These are phyloP conservation scores for Aspergillus arachidicola DNA, from an alignment of 2,329 filamentous ascomycete genomes.

Conservation along the genomic window DNA sequence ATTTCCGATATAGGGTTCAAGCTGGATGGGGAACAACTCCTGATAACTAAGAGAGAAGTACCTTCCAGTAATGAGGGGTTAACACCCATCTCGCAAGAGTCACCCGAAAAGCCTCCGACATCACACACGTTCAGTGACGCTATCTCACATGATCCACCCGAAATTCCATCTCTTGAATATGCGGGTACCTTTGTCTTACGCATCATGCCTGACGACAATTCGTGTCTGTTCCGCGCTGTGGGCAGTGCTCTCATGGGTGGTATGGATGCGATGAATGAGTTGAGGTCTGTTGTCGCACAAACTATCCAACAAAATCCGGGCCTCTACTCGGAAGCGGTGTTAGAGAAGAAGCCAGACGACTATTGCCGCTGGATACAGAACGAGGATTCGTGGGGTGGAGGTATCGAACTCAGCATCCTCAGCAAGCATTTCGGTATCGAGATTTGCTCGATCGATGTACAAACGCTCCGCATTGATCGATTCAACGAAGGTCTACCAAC, in stretches of 20 bases:
- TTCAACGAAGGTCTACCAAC: conserved; percentile 75
- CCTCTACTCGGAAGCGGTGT: conserved; percentile 73
- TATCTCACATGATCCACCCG: conserved; percentile 59
- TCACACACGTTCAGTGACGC: conserved; percentile 12
- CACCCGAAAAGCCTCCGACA: not conserved
- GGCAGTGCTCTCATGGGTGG: conserved; percentile 74
- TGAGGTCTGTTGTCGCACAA: conserved; percentile 76
- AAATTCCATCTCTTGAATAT: conserved; percentile 60
- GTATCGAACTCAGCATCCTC: conserved; percentile 84
- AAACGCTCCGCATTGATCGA: conserved; percentile 66
- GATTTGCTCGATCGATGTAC: conserved; percentile 81
- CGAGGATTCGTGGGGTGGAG: conserved; percentile 84
- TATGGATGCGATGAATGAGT: conserved; percentile 68
- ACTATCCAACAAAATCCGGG: conserved; percentile 74
- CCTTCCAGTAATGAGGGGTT: conserved; percentile 12
- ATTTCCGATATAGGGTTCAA: conserved; percentile 62
- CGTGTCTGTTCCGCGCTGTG: conserved; percentile 89
- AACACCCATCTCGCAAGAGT: conserved; percentile 15
- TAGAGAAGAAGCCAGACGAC: conserved; percentile 70
- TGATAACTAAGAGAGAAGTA: conserved; percentile 55
- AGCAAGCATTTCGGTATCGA: conserved; percentile 83
- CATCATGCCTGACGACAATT: conserved; percentile 97
- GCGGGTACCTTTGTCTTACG: conserved; percentile 69
- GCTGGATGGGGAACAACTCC: conserved; percentile 69
- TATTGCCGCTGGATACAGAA: conserved; percentile 84